Percentiles rank a stretch among this genome's conserved stretches.
These are phyloP conservation scores for Paxillus involutus DNA, from an alignment of 768 basidiomycete genomes.

Conservation along the genomic window DNA sequence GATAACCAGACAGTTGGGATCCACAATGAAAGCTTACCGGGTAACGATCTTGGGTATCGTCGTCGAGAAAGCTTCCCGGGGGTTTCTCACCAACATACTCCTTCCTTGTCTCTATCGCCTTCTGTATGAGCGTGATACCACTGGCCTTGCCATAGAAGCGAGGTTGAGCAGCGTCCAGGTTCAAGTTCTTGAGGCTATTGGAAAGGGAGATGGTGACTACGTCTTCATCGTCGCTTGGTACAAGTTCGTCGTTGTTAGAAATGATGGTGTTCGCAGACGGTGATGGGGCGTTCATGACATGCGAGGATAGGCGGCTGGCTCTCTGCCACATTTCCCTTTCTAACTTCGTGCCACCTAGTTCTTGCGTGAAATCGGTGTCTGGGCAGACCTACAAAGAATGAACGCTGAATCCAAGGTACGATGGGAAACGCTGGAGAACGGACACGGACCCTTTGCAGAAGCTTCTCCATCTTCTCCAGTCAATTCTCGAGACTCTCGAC, in stretches of 20 bases:
- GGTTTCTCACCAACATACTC: slow-evolving; percentile 45
- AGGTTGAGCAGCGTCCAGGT: slow-evolving; percentile 4
- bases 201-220: slow-evolving; percentile 21
- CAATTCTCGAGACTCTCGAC: slow-evolving; percentile 62
- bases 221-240: slow-evolving; percentile 30
- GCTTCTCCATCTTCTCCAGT: slow-evolving; percentile 62
- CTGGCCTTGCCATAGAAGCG: slow-evolving; percentile 44
- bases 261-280: slow-evolving; percentile 2
- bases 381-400: slow-evolving; percentile 55
- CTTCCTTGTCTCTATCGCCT: slow-evolving; percentile 58
- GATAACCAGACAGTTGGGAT: too few species aligned
- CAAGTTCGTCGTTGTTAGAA: slow-evolving; percentile 17
- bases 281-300: slow-evolving; percentile 14
- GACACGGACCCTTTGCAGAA: slow-evolving; percentile 50
- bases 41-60: slow-evolving; percentile 23
- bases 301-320: slow-evolving; percentile 10
- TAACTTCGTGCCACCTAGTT: slow-evolving; percentile 46
- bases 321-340: slow-evolving; percentile 39
- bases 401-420: slow-evolving; percentile 1
- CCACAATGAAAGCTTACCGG: slow-evolving; percentile 24
- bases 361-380: slow-evolving; percentile 58
- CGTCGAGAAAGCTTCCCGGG: slow-evolving; percentile 2
- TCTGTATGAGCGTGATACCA: slow-evolving; percentile 39
- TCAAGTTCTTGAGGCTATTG: slow-evolving; percentile 23
- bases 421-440: not conserved